A percentile compares a stretch with the other conserved stretches of the same genome.
Evolutionary conservation across 2,329 filamentous ascomycete species (phyloP).

Genomic region (Penicillium sclerotiorum): DNA sequence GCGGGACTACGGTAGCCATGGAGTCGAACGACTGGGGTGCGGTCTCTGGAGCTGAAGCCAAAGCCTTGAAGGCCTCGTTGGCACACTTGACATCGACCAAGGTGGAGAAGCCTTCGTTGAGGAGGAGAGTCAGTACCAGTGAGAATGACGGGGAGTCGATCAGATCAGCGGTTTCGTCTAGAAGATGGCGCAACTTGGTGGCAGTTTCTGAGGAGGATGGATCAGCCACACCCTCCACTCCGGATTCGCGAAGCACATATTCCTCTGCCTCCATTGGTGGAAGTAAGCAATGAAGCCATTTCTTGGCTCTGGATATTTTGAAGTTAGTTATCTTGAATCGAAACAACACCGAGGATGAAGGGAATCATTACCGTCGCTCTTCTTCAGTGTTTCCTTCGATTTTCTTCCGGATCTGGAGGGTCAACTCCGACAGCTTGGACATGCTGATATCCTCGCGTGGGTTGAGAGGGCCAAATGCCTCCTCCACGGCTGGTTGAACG

Average conservation of each 20-base stretch:
- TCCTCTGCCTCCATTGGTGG: constrained; percentile 78
- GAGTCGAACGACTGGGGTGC: constrained; percentile 47
- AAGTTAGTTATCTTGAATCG: constrained; percentile 11
- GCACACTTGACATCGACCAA: constrained; percentile 83
- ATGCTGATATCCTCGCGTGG: constrained; percentile 86
- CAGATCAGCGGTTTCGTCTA: constrained; percentile 94
- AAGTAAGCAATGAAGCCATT: constrained; percentile 84
- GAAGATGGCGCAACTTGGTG: constrained; percentile 71
- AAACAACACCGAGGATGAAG: constrained; percentile 22
- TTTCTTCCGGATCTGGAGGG: constrained; percentile 78
- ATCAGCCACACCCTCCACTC: constrained; percentile 59
- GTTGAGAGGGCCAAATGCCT: constrained; percentile 86
- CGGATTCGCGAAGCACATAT: constrained; percentile 81
- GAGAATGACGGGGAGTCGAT: constrained; percentile 91
- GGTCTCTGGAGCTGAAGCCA: constrained; percentile 44
- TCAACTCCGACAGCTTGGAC: constrained; percentile 76
- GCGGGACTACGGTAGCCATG: constrained; percentile 44
- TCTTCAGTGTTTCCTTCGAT: constrained; percentile 75
- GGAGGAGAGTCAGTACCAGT: constrained; percentile 79
- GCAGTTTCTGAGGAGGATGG: constrained; percentile 39
- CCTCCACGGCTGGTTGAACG: constrained; percentile 82
- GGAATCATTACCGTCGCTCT: constrained; percentile 56
- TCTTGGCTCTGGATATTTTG: constrained; percentile 49
- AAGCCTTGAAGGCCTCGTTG: constrained; percentile 71
- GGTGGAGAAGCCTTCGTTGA: constrained; percentile 83